These are phyloP conservation scores for Porphyrellus cyaneotinctus DNA, from an alignment of 768 basidiomycete species.

Conservation along the genomic window DNA sequence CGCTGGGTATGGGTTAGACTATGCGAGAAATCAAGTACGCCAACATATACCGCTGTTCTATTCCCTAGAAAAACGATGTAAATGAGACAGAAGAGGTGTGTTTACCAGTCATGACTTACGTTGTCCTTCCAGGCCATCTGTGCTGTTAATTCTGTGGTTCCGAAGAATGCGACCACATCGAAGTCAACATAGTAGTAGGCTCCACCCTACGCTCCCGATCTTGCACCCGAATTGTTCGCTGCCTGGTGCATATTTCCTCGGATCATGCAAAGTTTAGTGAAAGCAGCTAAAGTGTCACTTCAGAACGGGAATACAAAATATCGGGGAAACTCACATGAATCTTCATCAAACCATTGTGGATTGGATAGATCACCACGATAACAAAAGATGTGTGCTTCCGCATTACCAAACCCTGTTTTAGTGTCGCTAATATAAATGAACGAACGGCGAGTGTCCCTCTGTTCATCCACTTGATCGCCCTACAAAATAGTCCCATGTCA, in stretches of 20 bases:
- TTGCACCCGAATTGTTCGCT: not conserved
- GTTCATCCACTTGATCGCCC: slow-evolving; percentile 1
- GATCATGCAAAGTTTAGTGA: not conserved
- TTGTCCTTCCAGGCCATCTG: slow-evolving; percentile 1
- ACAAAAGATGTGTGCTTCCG: not conserved
- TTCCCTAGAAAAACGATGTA: not conserved
- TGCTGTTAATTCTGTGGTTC: slow-evolving; percentile 1
- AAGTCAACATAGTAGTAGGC: not conserved
- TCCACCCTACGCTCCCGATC: not conserved
- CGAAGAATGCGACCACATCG: slow-evolving; percentile 1
- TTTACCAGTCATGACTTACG: not conserved
- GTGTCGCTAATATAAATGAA: not conserved
- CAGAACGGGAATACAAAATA: not conserved
- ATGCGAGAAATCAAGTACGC: not conserved
- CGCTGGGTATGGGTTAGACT: not conserved
- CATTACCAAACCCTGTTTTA: not conserved
- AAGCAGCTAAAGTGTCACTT: not conserved
- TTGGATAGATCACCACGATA: not conserved
- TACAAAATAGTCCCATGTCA: not conserved
- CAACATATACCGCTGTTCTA: not conserved
- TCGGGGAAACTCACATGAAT: slow-evolving; percentile 1
- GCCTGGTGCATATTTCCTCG: not conserved
- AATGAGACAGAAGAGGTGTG: no score
- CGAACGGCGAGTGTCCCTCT: not conserved
- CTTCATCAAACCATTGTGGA: slow-evolving; percentile 8